Conservation (phyloP, 371 early-diverging fungal genomes). For the Coemansia sp. region DNA sequence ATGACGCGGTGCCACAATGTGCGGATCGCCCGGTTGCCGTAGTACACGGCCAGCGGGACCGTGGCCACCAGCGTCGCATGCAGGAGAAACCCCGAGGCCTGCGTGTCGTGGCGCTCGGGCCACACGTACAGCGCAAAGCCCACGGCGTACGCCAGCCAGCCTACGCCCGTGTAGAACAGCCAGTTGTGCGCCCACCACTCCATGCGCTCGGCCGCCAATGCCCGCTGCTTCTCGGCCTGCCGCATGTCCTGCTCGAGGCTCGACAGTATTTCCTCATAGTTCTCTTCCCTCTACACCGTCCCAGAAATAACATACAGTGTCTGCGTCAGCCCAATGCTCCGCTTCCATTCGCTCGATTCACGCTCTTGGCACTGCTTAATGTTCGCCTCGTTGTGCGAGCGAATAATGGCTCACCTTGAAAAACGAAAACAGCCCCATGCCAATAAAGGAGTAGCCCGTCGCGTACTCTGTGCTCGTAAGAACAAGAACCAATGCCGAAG, state of each 20-base stretch:
- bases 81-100: conserved; percentile 52
- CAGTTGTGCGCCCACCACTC: conserved; percentile 66
- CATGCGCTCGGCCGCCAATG: conserved; percentile 63
- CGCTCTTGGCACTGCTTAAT: not conserved
- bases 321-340: not conserved
- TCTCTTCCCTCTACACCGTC: conserved; percentile 53
- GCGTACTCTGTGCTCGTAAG: not conserved
- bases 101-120: conserved; percentile 50
- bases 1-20: conserved; percentile 32
- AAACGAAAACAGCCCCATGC: conserved; percentile 45
- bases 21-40: conserved; percentile 25
- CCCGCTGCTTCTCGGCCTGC: conserved; percentile 65
- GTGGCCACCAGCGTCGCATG: conserved; percentile 52
- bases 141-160: conserved; percentile 65
- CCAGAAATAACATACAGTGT: no score
- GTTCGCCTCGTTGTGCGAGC: no score
- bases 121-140: conserved; percentile 60
- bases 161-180: conserved; percentile 67
- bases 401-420: conserved; percentile 30
- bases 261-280: conserved; percentile 79
- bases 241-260: conserved; percentile 74
- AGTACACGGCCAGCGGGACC: conserved; percentile 28
- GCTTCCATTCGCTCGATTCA: not conserved
- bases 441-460: not conserved
- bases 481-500: not conserved